Evolutionary conservation across 495 filamentous ascomycete genomes (phyloP).

Genomic region (Penicillium pulvis): DNA sequence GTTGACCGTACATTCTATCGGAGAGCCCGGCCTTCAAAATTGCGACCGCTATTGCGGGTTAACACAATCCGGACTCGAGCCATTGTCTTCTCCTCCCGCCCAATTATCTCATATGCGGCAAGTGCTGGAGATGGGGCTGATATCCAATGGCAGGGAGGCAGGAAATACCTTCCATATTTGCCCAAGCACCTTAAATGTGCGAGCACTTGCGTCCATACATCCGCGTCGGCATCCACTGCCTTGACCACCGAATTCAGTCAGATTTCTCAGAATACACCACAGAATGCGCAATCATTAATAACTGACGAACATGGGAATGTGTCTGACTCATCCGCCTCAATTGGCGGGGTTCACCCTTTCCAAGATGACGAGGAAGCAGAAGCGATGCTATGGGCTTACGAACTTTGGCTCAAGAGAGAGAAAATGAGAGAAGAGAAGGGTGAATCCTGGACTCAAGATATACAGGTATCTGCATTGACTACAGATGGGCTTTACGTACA

Average conservation of each 20-base stretch:
- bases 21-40: not conserved
- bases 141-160: not conserved
- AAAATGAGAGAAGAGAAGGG: not conserved
- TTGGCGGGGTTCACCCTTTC: not conserved
- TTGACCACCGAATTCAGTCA: not conserved
- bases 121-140: not conserved
- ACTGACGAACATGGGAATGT: not conserved
- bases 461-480: not conserved
- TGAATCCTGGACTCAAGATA: not conserved
- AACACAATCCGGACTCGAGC: slow-evolving; percentile 8
- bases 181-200: not conserved
- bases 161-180: not conserved
- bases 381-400: not conserved
- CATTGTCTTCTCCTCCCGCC: not conserved
- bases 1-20: not conserved
- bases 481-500: not conserved
- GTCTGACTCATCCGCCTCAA: not conserved
- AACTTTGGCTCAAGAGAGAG: not conserved
- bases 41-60: slow-evolving; percentile 2
- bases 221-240: not conserved
- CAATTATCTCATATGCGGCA: not conserved
- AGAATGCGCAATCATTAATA: not conserved
- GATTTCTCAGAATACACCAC: not conserved
- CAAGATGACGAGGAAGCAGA: not conserved
- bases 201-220: not conserved